Evolutionary conservation across 768 basidiomycete species (phyloP).

Genomic region (Agaricus subrufescens): DNA sequence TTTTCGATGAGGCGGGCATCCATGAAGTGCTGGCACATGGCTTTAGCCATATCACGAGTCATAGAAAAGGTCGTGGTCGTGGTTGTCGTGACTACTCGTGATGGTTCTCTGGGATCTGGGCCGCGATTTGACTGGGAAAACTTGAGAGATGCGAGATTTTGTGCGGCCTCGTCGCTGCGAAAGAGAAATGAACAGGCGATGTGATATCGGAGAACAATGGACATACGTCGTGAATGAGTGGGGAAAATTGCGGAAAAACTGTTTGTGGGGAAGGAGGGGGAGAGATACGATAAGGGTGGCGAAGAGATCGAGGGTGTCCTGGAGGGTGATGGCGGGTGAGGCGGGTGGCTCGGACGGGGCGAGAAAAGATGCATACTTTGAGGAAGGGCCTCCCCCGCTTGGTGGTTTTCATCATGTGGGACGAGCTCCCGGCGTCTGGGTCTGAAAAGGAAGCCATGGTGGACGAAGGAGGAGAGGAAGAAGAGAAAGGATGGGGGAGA

Average conservation of each 20-base stretch:
- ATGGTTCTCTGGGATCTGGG: slow-evolving; percentile 96
- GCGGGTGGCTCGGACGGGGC: slow-evolving; percentile 4
- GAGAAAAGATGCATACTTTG: slow-evolving; percentile 51
- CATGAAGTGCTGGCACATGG: slow-evolving; percentile 99
- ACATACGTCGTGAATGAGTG: slow-evolving; percentile 96
- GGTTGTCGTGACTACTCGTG: slow-evolving; percentile 97
- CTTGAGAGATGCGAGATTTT: slow-evolving; percentile 91
- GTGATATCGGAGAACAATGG: slow-evolving; percentile 9
- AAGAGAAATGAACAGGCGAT: slow-evolving; percentile 11
- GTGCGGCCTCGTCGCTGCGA: slow-evolving; percentile 88
- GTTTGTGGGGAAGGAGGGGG: slow-evolving; percentile 82
- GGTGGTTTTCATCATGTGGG: slow-evolving; percentile 99
- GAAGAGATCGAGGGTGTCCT: slow-evolving; percentile 99
- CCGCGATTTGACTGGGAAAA: slow-evolving; percentile 99
- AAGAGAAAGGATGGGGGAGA: slow-evolving; percentile 24
- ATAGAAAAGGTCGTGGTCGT: slow-evolving; percentile 99
- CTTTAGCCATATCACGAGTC: slow-evolving; percentile 99
- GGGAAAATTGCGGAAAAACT: slow-evolving; percentile 92
- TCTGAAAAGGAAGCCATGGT: slow-evolving; percentile 35
- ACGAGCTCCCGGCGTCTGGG: slow-evolving; percentile 53
- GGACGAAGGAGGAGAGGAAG: slow-evolving; percentile 36
- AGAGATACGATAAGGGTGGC: slow-evolving; percentile 95
- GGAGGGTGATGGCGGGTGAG: slow-evolving; percentile 3
- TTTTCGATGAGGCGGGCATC: slow-evolving; percentile 98
- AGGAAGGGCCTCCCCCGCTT: slow-evolving; percentile 92